Percentiles rank a stretch among this genome's conserved stretches.
phyloP scores from a whole-genome alignment of 2,329 filamentous ascomycete species.

The Didymella exigua region DNA sequence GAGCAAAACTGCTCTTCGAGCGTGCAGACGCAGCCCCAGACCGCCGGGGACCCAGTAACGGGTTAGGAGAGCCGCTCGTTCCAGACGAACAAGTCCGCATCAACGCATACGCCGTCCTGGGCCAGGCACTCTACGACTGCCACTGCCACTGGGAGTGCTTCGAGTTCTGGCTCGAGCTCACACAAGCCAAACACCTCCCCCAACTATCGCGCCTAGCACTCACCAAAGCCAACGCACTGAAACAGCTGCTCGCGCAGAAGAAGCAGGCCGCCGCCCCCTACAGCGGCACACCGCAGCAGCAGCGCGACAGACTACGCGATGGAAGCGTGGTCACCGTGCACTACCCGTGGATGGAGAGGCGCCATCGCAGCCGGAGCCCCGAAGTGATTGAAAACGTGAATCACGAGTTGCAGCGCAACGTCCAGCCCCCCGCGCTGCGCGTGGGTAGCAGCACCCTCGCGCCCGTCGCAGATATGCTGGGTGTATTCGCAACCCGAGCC shows the following conservation, averaged over 20 bases:
- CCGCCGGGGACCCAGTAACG: not conserved
- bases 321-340: conserved; percentile 22
- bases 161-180: conserved; percentile 12
- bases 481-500: conserved; percentile 13
- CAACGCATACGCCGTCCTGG: conserved; percentile 15
- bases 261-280: conserved; percentile 9
- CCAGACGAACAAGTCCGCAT: not conserved
- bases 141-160: conserved; percentile 29
- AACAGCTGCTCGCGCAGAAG: conserved; percentile 15
- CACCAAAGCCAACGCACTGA: conserved; percentile 6
- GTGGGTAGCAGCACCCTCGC: conserved; percentile 10
- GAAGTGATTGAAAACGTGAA: conserved; percentile 11
- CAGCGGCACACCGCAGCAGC: conserved; percentile 12
- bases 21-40: conserved; percentile 11
- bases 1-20: conserved; percentile 38
- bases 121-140: conserved; percentile 31
- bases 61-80: not conserved
- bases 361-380: conserved; percentile 7
- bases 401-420: not conserved
- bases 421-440: conserved; percentile 1
- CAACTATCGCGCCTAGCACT: not conserved
- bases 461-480: conserved; percentile 10
- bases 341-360: conserved; percentile 20
- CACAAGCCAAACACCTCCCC: not conserved
- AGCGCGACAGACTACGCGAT: conserved; percentile 21